Evolutionary conservation across 106 monocot species (phyloP), one percentile per base, ranked within the genome.

Genomic region (Acanthochlamys bracteata): DNA sequence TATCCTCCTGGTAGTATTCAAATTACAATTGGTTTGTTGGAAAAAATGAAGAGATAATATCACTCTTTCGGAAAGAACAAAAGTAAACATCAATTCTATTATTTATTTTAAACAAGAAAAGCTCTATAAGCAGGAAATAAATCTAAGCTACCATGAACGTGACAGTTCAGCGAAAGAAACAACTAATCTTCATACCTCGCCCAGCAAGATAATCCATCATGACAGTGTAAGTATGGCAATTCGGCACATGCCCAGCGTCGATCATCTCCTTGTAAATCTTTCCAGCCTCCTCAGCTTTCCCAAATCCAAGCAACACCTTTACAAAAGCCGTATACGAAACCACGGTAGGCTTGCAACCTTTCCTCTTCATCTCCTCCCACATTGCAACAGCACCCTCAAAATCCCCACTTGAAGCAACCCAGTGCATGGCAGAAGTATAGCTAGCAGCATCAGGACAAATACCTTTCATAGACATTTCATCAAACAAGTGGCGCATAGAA

Each of bases 301-400:
- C 93, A 27, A 60, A 45, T 24, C 81, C 85, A 25, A 93, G 84
- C 60, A 88, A 24, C 2, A 88, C 41, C 73, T 85, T 93, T 68
- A 93, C 76, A 65, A 78, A 78, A 16, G 88, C 85, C 10, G 93
- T 88, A 55, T 93, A 88, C 24, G 85, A 83, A 22, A 93, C 93
- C 12, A 80, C 73, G 0, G 82, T 89, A 11, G 76, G 84, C 17
- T 66, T 42, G 19, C 75, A 67, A 41, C 80, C 58, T 25, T 49
- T 51, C 41, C 52, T 19, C 73, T 49, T 63, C 88, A 93, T 93
- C 85, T 93, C 88, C 69, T 56, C 63, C 93, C 93, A 93, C 12
- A 66, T 62, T 65, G 60, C n/a, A 40, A 83, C 45, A 7, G 85
- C 79, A 21, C 79, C 82, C 0, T 82, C 85, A 1, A 85, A 25